Evolutionary conservation across 129 eudicot genomes (phyloP), one percentile per base, ranked within the genome.

Genomic region (Ambrosia trifida): DNA sequence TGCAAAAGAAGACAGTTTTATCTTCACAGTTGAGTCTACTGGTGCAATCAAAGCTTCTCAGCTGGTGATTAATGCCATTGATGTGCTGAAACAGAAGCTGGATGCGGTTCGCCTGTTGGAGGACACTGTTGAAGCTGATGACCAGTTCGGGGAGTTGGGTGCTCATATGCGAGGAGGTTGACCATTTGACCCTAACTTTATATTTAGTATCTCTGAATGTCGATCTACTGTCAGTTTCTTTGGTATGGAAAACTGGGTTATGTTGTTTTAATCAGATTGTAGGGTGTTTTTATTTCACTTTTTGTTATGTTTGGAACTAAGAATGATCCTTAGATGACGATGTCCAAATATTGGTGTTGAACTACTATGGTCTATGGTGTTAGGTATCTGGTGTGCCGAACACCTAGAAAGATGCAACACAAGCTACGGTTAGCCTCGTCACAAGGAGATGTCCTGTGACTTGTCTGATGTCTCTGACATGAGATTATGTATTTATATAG

Each of bases 81-180:
- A 94, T 0, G 82, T 94, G 49, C 81, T 94, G 72, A 94, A 94
- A 68, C 96, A 84, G 79, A 94, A 94, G 77, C 82, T 94, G 73
- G 99, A 94, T 79, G 97, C 99, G n/a, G 99, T 94, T 72, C 87
- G 96, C 28, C 69, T 94, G 72, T 79, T 91, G 3, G 97, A 91
- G 58, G 99, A 94, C 76, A 83, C 98, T 1, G 93, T 94, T 36
- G 98, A 94, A 83, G 95, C 90, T 51, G 97, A 89, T 78, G 95
- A 89, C 13, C 96, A 90, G 72, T 94, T 94, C 70, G 99, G 96
- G 6, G 97, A 94, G 71, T 44, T 94, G 72, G 99, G 99, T 68
- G 99, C 99, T 17, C 99, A 94, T 77, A 89, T 94, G 96, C 86
- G 91, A 46, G 98, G 98, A 6, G 96, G 96, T 3, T 87, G 78